These are phyloP conservation scores for Pittosporum tobira DNA, from an alignment of 129 eudicot genomes.

Conservation along the genomic window DNA sequence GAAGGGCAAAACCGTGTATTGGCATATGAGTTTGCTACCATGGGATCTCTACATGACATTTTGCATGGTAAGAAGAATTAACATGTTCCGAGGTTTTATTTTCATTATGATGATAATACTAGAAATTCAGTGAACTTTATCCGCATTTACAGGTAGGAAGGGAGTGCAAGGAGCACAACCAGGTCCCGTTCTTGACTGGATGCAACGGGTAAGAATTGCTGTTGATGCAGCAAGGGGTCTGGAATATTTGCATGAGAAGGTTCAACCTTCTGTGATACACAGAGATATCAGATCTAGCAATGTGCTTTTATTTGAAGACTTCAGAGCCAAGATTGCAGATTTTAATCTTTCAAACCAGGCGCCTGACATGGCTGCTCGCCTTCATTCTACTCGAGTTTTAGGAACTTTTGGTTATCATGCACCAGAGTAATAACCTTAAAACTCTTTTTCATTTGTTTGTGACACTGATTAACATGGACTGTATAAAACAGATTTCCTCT, in stretches of 20 bases:
- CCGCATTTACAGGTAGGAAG: constrained; percentile 55
- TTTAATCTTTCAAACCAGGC: constrained; percentile 93
- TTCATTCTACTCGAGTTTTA: constrained; percentile 91
- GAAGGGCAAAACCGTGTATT: constrained; percentile 63
- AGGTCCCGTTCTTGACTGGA: constrained; percentile 96
- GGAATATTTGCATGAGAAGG: constrained; percentile 89
- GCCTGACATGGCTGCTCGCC: constrained; percentile 96
- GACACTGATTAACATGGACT: background rate
- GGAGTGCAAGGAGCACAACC: constrained; percentile 99
- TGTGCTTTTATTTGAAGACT: constrained; percentile 77
- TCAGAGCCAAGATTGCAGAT: constrained; percentile 84
- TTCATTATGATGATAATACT: too few species aligned
- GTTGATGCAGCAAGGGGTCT: constrained; percentile 96
- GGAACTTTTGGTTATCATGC: constrained; percentile 97
- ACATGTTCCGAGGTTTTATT: too few species aligned
- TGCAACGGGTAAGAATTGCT: constrained; percentile 80
- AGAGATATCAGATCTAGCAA: constrained; percentile 95
- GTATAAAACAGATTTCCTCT: background rate
- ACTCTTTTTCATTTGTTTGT: background rate
- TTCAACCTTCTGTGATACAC: constrained; percentile 77
- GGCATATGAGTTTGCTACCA: constrained; percentile 77
- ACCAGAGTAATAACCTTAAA: constrained; percentile 55
- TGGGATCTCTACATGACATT: constrained; percentile 83
- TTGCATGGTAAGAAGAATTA: constrained; percentile 42
- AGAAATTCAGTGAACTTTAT: too few species aligned